Percentiles rank a stretch among this genome's conserved stretches.
These are phyloP conservation scores for Alisma plantagoaquatica DNA, from an alignment of 106 monocot species.

Conservation along the genomic window DNA sequence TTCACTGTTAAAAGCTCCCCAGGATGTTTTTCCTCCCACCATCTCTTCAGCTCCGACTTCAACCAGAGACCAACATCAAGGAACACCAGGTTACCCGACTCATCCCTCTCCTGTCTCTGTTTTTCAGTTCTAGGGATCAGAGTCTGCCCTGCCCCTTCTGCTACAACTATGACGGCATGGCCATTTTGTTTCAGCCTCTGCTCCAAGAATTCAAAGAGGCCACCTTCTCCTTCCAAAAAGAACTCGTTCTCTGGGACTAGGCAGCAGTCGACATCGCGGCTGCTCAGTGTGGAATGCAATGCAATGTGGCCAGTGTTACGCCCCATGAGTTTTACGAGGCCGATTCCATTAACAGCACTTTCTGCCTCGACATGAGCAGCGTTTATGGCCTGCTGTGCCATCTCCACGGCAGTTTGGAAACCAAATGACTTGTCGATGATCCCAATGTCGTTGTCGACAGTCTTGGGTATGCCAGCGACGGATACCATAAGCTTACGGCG, in stretches of 20 bases:
- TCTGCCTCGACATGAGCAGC: constrained; percentile 74
- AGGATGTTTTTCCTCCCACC: constrained; percentile 61
- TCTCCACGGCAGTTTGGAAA: constrained; percentile 89
- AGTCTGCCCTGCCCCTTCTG: constrained; percentile 75
- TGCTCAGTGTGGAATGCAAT: constrained; percentile 69
- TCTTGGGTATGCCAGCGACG: constrained; percentile 76
- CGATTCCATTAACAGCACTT: constrained; percentile 85
- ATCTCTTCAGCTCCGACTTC: constrained; percentile 59
- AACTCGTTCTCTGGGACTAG: constrained; percentile 71
- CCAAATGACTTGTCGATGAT: constrained; percentile 92
- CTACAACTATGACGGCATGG: constrained; percentile 81
- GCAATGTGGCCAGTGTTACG: constrained; percentile 88
- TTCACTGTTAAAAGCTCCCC: constrained; percentile 74
- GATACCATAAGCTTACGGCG: constrained; percentile 43
- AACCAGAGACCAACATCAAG: constrained; percentile 60
- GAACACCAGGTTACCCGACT: constrained; percentile 66
- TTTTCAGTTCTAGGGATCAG: constrained; percentile 35
- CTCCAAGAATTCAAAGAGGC: constrained; percentile 72
- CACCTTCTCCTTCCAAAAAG: constrained; percentile 68
- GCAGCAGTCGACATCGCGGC: constrained; percentile 81
- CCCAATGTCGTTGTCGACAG: constrained; percentile 89
- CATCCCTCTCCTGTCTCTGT: constrained; percentile 44
- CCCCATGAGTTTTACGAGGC: constrained; percentile 92
- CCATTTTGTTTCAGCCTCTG: constrained; percentile 50
- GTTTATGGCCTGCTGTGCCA: constrained; percentile 63